Conservation (phyloP, 2,329 filamentous ascomycete species). For the Neofusicoccum umdonicola region DNA sequence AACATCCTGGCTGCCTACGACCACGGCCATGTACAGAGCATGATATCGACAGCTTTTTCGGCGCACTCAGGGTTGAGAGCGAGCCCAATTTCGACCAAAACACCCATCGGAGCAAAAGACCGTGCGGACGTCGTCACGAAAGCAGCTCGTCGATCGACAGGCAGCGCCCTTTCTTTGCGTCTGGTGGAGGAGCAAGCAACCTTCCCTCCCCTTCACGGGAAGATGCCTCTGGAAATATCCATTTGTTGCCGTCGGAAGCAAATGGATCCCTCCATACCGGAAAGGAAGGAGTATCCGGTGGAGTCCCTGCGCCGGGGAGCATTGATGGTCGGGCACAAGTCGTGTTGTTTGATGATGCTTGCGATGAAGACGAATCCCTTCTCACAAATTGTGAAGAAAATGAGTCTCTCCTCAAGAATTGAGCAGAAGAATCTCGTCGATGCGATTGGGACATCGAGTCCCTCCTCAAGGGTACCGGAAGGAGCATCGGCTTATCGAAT, state of each 20-base stretch:
- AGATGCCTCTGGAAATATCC: neutral
- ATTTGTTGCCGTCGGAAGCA: neutral
- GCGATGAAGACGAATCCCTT: neutral
- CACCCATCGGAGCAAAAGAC: too few relatives aligned
- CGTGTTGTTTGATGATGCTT: neutral
- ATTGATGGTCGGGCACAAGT: neutral
- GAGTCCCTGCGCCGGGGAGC: conserved; percentile 6
- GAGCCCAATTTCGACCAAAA: too few relatives aligned
- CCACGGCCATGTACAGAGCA: too few relatives aligned
- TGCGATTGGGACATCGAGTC: neutral
- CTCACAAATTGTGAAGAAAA: neutral
- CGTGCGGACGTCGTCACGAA: neutral
- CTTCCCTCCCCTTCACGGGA: neutral
- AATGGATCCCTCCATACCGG: neutral
- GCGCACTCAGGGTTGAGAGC: too few relatives aligned
- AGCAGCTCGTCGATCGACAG: conserved; percentile 4
- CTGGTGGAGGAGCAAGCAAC: neutral
- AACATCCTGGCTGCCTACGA: too few relatives aligned
- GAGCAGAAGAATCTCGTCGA: neutral
- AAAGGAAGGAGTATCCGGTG: neutral
- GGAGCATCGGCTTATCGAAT: neutral
- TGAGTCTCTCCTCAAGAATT: neutral
- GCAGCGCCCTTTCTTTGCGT: neutral
- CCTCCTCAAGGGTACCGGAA: neutral
- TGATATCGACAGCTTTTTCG: too few relatives aligned